Percentiles rank a stretch among this genome's conserved stretches.
Evolutionary conservation across 2,329 filamentous ascomycete species (phyloP).

Genomic region (Aureobasidium sp.): DNA sequence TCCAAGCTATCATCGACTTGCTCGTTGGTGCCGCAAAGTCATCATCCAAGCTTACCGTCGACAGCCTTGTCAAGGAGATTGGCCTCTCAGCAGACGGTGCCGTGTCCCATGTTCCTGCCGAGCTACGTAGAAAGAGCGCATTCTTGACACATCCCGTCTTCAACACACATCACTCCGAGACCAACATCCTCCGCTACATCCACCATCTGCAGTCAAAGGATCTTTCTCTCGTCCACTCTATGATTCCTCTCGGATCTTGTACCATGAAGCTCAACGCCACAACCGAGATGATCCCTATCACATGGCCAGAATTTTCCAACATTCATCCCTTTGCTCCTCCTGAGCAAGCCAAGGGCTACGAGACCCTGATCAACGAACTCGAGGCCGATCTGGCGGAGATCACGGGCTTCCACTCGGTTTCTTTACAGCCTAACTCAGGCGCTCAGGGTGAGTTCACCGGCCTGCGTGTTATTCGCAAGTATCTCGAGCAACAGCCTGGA

Average conservation of each 20-base stretch:
- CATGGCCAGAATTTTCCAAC: slow-evolving; percentile 64
- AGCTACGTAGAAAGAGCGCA: slow-evolving; percentile 60
- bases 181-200: slow-evolving; percentile 88
- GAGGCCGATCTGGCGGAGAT: slow-evolving; percentile 69
- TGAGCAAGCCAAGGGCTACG: slow-evolving; percentile 59
- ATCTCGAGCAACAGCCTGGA: slow-evolving; percentile 58
- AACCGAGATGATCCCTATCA: slow-evolving; percentile 83
- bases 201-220: slow-evolving; percentile 90
- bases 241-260: slow-evolving; percentile 95
- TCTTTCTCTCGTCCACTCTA: slow-evolving; percentile 86
- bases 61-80: slow-evolving; percentile 27
- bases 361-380: slow-evolving; percentile 61
- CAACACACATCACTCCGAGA: slow-evolving; percentile 92
- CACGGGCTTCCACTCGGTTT: slow-evolving; percentile 83
- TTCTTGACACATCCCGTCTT: slow-evolving; percentile 89
- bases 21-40: slow-evolving; percentile 16
- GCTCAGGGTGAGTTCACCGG: slow-evolving; percentile 94
- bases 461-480: slow-evolving; percentile 78
- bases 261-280: slow-evolving; percentile 98
- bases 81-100: slow-evolving; percentile 28
- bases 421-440: slow-evolving; percentile 89
- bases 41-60: slow-evolving; percentile 24
- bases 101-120: slow-evolving; percentile 41
- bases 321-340: slow-evolving; percentile 72
- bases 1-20: slow-evolving; percentile 46